Evolutionary conservation across 768 basidiomycete species (phyloP), one percentile per base, ranked within the genome.

Genomic region (Mycena latifolia): DNA sequence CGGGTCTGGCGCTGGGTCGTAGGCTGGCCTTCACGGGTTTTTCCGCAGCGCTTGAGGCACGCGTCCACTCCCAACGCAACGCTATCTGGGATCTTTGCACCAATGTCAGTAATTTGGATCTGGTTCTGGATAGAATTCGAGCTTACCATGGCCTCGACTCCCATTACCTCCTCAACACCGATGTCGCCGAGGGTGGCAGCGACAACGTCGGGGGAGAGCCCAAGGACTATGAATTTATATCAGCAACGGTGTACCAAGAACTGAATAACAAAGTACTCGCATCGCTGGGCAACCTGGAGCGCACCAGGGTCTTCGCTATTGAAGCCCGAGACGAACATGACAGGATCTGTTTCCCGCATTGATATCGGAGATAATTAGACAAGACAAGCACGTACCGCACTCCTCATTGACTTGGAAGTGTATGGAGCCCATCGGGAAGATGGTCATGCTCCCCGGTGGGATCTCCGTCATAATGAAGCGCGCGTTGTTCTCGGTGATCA

Each of bases 371-470:
- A 35, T 7, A 14, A 6, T 35, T 14, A 76, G n/a, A 43, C 15
- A 15, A 25, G 22, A 50, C 33, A 11, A 24, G 2, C 5, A 47
- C 70, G 15, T 20, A 71, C 71, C 51, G 33, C 71, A 71, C 14
- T 59, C 64, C n/a, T 57, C 55, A 27, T 71, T 71, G 56, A 67
- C 37, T 55, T 71, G 64, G 65, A 71, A 71, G 51, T 70, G 69
- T 10, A 70, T 53, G 8, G 66, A 64, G 4, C 69, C 69, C 64
- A 59, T 18, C 35, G 73, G 51, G 60, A 66, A 63, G 57, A 69
- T 37, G 24, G 72, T 64, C 56, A 63, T 24, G 64, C 69, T 6
- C 52, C 60, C 28, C 28, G 69, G 25, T n/a, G 55, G 41, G 55
- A 69, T 51, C 35, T 65, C 60, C 59, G 61, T 67, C 63, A 67